A percentile compares a stretch with the other conserved stretches of the same genome.
phyloP scores from a whole-genome alignment of 345 rosid species.

The Cardamine chenopodiifolia region DNA sequence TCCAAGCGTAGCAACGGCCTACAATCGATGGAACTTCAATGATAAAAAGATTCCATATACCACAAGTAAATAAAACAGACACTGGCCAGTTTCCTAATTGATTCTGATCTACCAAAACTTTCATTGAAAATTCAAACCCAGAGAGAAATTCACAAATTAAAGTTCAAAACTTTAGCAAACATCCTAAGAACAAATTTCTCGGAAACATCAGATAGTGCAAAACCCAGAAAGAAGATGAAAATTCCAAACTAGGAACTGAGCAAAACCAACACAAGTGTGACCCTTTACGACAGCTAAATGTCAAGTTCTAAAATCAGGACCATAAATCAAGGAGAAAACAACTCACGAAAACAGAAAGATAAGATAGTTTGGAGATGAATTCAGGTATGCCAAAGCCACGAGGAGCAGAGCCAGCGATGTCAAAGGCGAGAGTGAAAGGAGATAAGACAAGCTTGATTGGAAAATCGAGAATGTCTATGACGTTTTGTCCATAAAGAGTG shows the following conservation, averaged over 20 bases:
- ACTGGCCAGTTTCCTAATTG: conserved; percentile 4
- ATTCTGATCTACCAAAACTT: neutral
- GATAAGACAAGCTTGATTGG: conserved; percentile 77
- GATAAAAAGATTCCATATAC: neutral
- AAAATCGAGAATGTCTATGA: conserved; percentile 68
- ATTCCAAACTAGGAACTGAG: neutral
- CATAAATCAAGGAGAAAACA: neutral
- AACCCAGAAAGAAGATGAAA: neutral
- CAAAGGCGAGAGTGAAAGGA: conserved; percentile 87
- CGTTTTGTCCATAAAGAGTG: conserved; percentile 65
- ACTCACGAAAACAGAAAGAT: conserved; percentile 72
- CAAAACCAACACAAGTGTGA: conserved; percentile 8
- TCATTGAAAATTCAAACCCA: neutral
- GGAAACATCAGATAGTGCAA: neutral
- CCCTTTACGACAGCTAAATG: neutral
- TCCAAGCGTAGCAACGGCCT: conserved; percentile 89
- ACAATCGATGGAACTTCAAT: neutral
- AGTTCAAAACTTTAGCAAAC: conserved; percentile 12
- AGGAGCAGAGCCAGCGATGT: conserved; percentile 90
- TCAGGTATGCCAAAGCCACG: conserved; percentile 91
- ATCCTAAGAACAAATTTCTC: neutral
- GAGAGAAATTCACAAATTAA: neutral
- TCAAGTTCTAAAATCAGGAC: neutral
- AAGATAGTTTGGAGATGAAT: conserved; percentile 72
- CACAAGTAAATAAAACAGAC: neutral